A percentile compares a stretch with the other conserved stretches of the same genome.
These are phyloP conservation scores for Jimgerdemannia lactiflua DNA, from an alignment of 192 early-diverging fungal species.

Conservation along the genomic window DNA sequence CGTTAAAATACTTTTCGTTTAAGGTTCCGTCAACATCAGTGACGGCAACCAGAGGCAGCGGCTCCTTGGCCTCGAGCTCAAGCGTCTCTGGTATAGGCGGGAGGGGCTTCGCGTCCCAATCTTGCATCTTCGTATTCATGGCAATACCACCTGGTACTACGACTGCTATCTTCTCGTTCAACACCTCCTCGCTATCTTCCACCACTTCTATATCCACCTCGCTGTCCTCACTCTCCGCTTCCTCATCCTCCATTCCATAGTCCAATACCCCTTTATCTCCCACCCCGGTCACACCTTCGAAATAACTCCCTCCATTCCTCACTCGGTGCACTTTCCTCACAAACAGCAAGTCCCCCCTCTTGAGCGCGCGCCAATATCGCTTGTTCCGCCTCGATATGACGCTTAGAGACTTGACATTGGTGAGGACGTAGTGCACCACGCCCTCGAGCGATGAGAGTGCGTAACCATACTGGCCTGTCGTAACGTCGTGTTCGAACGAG, in stretches of 20 bases:
- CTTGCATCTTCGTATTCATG: neutral
- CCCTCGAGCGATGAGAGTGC: conserved; percentile 48
- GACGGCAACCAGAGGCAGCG: neutral
- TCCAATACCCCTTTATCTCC: neutral
- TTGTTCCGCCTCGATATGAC: conserved; percentile 34
- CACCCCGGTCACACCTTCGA: neutral
- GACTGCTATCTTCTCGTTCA: neutral
- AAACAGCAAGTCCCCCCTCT: conserved; percentile 20
- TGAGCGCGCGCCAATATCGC: conserved; percentile 27
- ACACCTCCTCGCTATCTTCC: neutral
- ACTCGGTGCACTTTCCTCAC: neutral
- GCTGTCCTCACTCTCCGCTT: neutral
- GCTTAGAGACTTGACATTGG: conserved; percentile 22
- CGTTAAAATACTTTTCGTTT: neutral
- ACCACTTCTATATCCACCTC: neutral
- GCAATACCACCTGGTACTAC: neutral
- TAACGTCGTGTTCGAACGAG: conserved; percentile 34
- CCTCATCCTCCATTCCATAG: conserved; percentile 6
- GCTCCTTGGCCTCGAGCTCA: neutral
- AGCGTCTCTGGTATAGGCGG: neutral
- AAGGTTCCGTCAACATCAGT: neutral
- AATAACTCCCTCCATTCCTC: neutral
- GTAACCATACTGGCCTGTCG: conserved; percentile 40
- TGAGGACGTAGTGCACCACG: conserved; percentile 37
- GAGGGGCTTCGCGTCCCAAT: neutral